Evolutionary conservation across 192 early-diverging fungal genomes (phyloP).

Genomic region (Powellomyces hirtus): DNA sequence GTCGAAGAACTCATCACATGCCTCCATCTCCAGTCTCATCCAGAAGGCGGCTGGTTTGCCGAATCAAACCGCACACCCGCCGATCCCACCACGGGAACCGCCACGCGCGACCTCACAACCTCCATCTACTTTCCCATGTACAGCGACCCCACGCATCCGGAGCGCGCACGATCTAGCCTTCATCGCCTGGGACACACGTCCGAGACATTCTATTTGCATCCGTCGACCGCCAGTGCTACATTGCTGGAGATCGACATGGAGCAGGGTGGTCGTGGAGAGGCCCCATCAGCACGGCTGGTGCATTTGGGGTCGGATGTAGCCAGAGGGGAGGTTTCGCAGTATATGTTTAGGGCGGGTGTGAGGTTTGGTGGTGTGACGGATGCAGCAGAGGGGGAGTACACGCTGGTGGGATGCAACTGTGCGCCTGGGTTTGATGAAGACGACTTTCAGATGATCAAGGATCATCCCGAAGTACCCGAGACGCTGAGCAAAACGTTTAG

Average conservation of each 20-base stretch:
- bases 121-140: constrained; percentile 2
- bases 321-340: not conserved
- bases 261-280: not conserved
- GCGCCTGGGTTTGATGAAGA: not conserved
- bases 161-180: not conserved
- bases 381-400: not conserved
- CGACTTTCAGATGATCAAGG: not conserved
- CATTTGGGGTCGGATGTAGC: not conserved
- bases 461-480: not conserved
- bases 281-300: not conserved
- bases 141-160: not conserved
- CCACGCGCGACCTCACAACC: not conserved
- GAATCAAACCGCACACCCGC: not conserved
- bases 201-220: constrained; percentile 10
- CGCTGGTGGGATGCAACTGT: not conserved
- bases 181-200: not conserved
- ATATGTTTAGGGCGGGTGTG: not conserved
- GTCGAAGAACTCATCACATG: not conserved
- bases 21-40: not conserved
- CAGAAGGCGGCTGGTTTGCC: not conserved
- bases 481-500: not conserved
- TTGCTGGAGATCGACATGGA: not conserved
- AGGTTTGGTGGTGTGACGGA: not conserved
- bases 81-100: not conserved
- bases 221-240: not conserved